Evolutionary conservation across 1,139 yeast genomes (phyloP).

Genomic region (Hanseniaspora uvarum): DNA sequence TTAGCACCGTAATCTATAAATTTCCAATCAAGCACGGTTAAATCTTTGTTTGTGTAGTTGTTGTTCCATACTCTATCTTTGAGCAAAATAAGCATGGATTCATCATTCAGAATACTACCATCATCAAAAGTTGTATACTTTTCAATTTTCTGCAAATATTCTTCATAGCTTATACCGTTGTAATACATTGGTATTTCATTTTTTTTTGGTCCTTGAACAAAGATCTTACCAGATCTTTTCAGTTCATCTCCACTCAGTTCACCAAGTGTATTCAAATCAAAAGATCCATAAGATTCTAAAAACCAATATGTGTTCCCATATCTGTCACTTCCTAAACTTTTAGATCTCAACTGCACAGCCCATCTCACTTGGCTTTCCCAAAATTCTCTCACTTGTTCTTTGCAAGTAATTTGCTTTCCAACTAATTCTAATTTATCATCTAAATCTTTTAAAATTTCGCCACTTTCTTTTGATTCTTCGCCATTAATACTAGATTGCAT

Average conservation of each 20-base stretch:
- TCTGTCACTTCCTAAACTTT: constrained; percentile 72
- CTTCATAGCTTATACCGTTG: constrained; percentile 31
- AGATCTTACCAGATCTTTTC: constrained; percentile 63
- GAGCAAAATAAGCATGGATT: constrained; percentile 24
- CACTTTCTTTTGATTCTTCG: constrained; percentile 4
- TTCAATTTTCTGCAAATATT: constrained; percentile 31
- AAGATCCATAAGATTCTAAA: constrained; percentile 71
- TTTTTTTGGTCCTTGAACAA: constrained; percentile 86
- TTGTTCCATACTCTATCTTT: constrained; percentile 21
- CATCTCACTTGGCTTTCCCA: constrained; percentile 52
- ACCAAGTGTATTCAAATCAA: constrained; percentile 32
- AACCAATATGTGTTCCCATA: constrained; percentile 87
- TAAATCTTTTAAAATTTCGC: neutral
- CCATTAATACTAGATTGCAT: neutral
- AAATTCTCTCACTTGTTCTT: constrained; percentile 18
- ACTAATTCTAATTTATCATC: neutral
- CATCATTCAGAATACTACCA: constrained; percentile 23
- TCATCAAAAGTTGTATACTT: constrained; percentile 23
- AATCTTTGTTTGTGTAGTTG: neutral
- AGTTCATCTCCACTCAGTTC: constrained; percentile 30
- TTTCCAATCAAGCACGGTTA: constrained; percentile 37
- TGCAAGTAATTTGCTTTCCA: constrained; percentile 7
- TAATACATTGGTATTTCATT: constrained; percentile 46
- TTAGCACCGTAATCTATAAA: constrained; percentile 56
- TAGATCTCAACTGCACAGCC: constrained; percentile 68